Conservation (phyloP, 768 basidiomycete species). For the Calocera cornea region DNA sequence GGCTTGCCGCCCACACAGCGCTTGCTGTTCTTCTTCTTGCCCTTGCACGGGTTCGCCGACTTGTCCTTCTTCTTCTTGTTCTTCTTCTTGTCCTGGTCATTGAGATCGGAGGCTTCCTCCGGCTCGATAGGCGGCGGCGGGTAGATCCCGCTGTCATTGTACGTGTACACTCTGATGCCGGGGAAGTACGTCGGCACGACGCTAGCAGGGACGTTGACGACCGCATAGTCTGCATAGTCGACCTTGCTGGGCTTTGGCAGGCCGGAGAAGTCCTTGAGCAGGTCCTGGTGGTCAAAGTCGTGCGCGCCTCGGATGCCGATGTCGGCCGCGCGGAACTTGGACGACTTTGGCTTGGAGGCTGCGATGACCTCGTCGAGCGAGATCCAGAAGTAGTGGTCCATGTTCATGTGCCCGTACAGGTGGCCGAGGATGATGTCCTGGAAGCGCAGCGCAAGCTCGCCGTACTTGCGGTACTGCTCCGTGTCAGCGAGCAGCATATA, state of each 20-base stretch:
- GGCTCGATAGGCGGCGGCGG: conserved; percentile 1
- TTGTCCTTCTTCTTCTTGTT: neutral
- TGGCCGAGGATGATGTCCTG: conserved; percentile 83
- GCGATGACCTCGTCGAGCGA: conserved; percentile 19
- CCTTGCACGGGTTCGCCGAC: neutral
- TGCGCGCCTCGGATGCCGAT: conserved; percentile 5
- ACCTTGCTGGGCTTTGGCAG: conserved; percentile 40
- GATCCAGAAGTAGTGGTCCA: conserved; percentile 42
- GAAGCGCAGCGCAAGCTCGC: conserved; percentile 54
- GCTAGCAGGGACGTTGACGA: conserved; percentile 67
- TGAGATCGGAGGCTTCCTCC: neutral
- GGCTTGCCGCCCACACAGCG: neutral
- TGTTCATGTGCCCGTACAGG: conserved; percentile 79
- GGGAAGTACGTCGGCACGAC: conserved; percentile 84
- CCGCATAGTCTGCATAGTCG: conserved; percentile 52
- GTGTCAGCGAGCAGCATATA: conserved; percentile 12
- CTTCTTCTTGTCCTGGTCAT: neutral
- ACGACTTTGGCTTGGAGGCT: neutral
- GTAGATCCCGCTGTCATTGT: conserved; percentile 45
- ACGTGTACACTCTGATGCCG: conserved; percentile 64
- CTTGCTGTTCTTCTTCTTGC: neutral
- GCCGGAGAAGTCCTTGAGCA: conserved; percentile 51
- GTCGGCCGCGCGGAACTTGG: neutral
- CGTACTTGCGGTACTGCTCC: conserved; percentile 34
- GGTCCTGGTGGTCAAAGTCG: conserved; percentile 38